Base-by-base conservation (phyloP, 495 filamentous ascomycete genomes). In the Beverwykella pulmonaria region DNA sequence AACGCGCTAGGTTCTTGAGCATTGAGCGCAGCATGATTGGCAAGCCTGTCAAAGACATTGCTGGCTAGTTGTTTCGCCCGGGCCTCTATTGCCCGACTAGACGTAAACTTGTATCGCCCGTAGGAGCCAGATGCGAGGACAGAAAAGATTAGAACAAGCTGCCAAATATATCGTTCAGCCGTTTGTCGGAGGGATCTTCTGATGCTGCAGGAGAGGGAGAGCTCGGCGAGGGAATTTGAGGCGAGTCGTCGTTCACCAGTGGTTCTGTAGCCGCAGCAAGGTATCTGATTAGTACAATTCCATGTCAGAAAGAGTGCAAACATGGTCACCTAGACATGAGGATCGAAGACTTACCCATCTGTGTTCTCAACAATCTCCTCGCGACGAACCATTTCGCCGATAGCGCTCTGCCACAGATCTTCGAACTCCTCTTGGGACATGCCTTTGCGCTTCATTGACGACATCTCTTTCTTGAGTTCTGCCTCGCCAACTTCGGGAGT, bases 101-200 rank as follows among this genome's bases (percentile, higher is more conserved):
- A 77, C 15, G 76, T 72, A 73, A 87, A 80, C 55, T 80, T 78
- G 63, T 82, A 76, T 23, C 87, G 86, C 25, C 78, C 81, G 73
- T 91, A 91, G 48, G 81, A 64, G 12, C 83, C 61, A 15, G 76
- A 73, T 22, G 80, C 64, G 26, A 85, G 34, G n/a, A 82, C 59
- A 3, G 88, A 50, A 44, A 85, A 78, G 77, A 94, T 71, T 82
- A 86, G 72, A 82, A 85, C 83, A 96, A 97, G 85, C 84, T 88
- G 81, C 86, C 95, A 81, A 91, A 94, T 86, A 97, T 98, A 85
- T 88, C 89, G 84, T 84, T 90, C 87, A 91, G 97, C 78, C 83
- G 93, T 86, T 86, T 90, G 88, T 82, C 90, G 86, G 85, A 95
- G 79, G 81, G 92, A 92, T 81, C 93, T 87, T 81, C 85, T 86